Evolutionary conservation across 192 early-diverging fungal genomes (phyloP), one percentile per base, ranked within the genome.

Genomic region (Coemansia sp.): DNA sequence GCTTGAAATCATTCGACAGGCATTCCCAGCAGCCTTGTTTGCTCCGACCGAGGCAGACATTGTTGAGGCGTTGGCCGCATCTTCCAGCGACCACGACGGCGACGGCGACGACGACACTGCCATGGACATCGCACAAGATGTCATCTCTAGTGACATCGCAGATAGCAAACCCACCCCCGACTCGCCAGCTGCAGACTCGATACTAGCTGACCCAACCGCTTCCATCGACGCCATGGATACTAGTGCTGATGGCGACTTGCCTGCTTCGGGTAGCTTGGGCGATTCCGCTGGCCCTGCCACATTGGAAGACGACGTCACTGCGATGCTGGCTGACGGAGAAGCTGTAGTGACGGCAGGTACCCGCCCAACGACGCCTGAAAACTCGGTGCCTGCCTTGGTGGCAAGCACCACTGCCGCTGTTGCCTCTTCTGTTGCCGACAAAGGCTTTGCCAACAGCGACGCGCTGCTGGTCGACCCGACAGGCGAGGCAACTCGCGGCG

Each of bases 41-140:
- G 54, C 65, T 11, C 44, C 50, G 4, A 33, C 55, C 1, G 39
- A 43, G 40, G 83, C 82, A 1, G 68, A 58, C 50, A 78, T 82
- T 44, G 56, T 60, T 6, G 82, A 82, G 41, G 74, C 80, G 3
- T 68, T 64, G 39, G 82, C 84, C 54, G 71, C 68, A 9, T 74
- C 76, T 36, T 60, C 14, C 27, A 54, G 12, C 18, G 33, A 35
- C 12, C 42, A 39, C 65, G 79, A 44, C 15, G 60, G 62, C n/a
- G 41, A 27, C 11, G 37, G 42, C 34, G 37, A 26, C 42, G 27
- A 63, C 4, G 58, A 17, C 11, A 44, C 32, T 18, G 19, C 29
- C 17, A 48, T 61, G 42, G 59, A 34, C 24, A 15, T 17, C 6
- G 26, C 60, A 10, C 37, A 7, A 11, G 46, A 62, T 52, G 24